These are phyloP conservation scores for Xylogone sp. DNA, from an alignment of 2,329 filamentous ascomycete species.

Conservation along the genomic window DNA sequence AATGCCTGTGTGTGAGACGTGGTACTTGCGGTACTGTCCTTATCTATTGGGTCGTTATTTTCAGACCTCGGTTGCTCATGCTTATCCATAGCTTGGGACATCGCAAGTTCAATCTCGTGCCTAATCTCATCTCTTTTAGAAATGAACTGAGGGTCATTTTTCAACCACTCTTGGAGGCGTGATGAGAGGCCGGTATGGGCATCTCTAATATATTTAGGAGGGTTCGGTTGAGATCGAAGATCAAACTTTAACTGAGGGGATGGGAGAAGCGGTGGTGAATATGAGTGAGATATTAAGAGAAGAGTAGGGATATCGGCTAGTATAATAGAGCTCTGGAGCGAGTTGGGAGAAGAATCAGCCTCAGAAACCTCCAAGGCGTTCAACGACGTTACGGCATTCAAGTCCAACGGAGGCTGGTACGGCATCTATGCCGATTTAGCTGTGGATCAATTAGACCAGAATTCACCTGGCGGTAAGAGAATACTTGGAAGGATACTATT, in stretches of 20 bases:
- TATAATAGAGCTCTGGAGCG: not conserved
- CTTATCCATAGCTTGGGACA: slow-evolving; percentile 1
- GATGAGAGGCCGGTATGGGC: slow-evolving; percentile 11
- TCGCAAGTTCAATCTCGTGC: slow-evolving; percentile 6
- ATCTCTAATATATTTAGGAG: slow-evolving; percentile 17
- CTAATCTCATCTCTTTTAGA: slow-evolving; percentile 9
- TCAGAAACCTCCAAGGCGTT: not conserved
- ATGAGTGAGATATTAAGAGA: slow-evolving; percentile 12
- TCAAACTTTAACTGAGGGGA: slow-evolving; percentile 11
- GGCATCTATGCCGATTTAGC: too few relatives aligned
- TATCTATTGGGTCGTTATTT: not conserved
- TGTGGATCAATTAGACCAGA: too few relatives aligned
- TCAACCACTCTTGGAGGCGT: slow-evolving; percentile 14
- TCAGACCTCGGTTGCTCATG: slow-evolving; percentile 1
- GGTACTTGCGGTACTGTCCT: not conserved
- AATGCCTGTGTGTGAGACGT: too few relatives aligned
- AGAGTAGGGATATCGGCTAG: slow-evolving; percentile 4
- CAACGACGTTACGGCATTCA: not conserved
- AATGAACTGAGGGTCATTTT: slow-evolving; percentile 7
- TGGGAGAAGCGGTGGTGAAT: slow-evolving; percentile 13
- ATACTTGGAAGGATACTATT: too few relatives aligned
- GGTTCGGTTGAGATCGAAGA: slow-evolving; percentile 14
- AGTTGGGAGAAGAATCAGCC: not conserved
- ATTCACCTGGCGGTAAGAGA: too few relatives aligned
- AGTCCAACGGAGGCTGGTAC: too few relatives aligned